A percentile compares a stretch with the other conserved stretches of the same genome.
Evolutionary conservation across 1,139 yeast genomes (phyloP).

Genomic region (Candida mesenterica): DNA sequence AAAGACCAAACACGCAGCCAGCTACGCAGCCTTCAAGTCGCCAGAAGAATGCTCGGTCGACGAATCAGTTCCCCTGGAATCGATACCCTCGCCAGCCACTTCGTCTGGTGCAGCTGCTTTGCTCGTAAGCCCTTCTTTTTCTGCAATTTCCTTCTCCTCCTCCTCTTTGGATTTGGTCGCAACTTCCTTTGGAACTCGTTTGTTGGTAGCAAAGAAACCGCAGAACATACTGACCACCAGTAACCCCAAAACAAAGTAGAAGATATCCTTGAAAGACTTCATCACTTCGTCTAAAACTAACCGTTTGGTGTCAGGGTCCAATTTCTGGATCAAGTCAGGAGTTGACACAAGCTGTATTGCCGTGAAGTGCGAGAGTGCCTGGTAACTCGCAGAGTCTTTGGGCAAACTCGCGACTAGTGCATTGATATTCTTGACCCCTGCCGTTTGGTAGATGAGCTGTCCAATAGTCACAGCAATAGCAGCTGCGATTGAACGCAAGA

Average conservation of each 20-base stretch:
- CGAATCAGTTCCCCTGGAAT: no score
- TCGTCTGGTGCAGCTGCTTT: background rate
- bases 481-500: constrained; percentile 48
- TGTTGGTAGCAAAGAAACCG: constrained; percentile 20
- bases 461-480: constrained; percentile 47
- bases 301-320: constrained; percentile 24
- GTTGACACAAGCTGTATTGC: constrained; percentile 25
- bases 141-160: constrained; percentile 1
- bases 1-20: no score
- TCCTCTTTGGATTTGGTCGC: no score
- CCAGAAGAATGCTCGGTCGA: no score
- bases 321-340: constrained; percentile 26
- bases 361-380: constrained; percentile 18
- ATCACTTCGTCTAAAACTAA: constrained; percentile 31
- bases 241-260: constrained; percentile 38
- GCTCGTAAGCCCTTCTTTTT: no score
- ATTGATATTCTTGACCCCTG: constrained; percentile 24
- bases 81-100: background rate
- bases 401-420: constrained; percentile 16
- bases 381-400: constrained; percentile 16
- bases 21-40: no score
- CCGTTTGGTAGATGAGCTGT: constrained; percentile 43
- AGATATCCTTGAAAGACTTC: constrained; percentile 40
- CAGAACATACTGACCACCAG: constrained; percentile 22
- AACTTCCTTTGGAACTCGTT: constrained; percentile 16